Base-by-base conservation (phyloP, 2,329 filamentous ascomycete species). In the Penicillium hordei region DNA sequence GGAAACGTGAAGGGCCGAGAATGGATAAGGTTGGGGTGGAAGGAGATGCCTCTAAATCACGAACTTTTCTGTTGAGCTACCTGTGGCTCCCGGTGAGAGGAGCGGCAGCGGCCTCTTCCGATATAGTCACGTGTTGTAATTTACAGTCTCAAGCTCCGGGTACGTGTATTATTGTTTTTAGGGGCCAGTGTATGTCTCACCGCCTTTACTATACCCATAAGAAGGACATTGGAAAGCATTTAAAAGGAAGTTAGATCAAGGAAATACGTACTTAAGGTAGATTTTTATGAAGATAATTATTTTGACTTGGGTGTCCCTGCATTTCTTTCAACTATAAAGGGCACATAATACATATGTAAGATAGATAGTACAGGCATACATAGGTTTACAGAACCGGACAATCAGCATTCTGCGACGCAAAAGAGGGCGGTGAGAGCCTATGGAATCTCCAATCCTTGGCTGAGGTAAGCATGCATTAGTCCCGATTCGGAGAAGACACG, bases 41-140 rank as follows among this genome's bases (percentile, higher is more conserved):
- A 67, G 66, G 66, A 67, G 65, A 65, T 57, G 61, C 52, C 55
- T 63, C 57, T 66, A 62, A 60, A 63, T 63, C 62, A 65, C 70
- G 70, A 71, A 74, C 68, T 74, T 76, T 75, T 75, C 70, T 72
- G 74, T 76, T 75, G 74, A 75, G 74, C 70, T 66, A 57, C 62
- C 60, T 48, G 48, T 48, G 63, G 62, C 52, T 66, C 61, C 67
- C 73, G 72, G 72, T 75, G 72, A 75, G 50, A 52, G 39, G 50
- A 45, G 50, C 50, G 50, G 50, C 50, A 52, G 71, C 65, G 65
- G 67, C 69, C 68, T 70, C 68, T 70, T 63, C 65, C 59, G 59
- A 64, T 57, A 66, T 66, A 62, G 70, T 70, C 67, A 57, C 60
- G 50, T 52, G 50, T 0, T 36, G 29, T 45, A 33, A 31, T n/a